These are phyloP conservation scores for Carallia pectinifolia DNA, from an alignment of 345 rosid genomes.

Conservation along the genomic window DNA sequence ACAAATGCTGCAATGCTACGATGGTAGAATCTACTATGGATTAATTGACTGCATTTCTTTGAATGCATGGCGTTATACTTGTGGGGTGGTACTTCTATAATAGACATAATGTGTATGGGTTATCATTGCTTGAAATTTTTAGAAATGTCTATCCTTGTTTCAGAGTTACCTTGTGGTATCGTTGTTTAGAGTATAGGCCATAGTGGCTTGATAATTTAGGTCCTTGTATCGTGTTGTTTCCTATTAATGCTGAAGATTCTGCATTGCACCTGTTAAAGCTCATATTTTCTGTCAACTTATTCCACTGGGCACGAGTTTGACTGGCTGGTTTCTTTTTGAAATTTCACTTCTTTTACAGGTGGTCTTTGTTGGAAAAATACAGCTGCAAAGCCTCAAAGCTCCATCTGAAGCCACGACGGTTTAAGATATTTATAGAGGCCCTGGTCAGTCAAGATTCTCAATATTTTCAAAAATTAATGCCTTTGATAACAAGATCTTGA, in stretches of 20 bases:
- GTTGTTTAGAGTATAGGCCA: not conserved
- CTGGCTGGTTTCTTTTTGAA: not conserved
- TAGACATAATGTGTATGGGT: not conserved
- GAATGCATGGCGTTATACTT: not conserved
- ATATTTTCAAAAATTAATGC: constrained; percentile 12
- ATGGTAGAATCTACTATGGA: constrained; percentile 52
- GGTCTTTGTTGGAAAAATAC: constrained; percentile 97
- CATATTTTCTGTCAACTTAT: not conserved
- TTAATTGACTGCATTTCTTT: constrained; percentile 4
- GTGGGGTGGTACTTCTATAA: too few species aligned
- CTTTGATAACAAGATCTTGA: constrained; percentile 19
- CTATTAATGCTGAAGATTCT: not conserved
- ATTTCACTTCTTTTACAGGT: constrained; percentile 54
- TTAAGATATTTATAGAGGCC: constrained; percentile 88
- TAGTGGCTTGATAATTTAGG: not conserved
- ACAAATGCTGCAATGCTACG: constrained; percentile 99
- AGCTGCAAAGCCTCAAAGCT: constrained; percentile 99
- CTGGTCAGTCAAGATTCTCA: constrained; percentile 62
- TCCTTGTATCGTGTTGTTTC: not conserved
- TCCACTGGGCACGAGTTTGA: not conserved
- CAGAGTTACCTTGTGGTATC: not conserved
- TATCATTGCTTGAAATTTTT: not conserved
- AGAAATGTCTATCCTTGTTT: not conserved
- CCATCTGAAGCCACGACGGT: constrained; percentile 93
- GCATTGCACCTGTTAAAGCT: not conserved